Conservation (phyloP, 1,284 basidiomycete species). For the Ustilago cynodontis region DNA sequence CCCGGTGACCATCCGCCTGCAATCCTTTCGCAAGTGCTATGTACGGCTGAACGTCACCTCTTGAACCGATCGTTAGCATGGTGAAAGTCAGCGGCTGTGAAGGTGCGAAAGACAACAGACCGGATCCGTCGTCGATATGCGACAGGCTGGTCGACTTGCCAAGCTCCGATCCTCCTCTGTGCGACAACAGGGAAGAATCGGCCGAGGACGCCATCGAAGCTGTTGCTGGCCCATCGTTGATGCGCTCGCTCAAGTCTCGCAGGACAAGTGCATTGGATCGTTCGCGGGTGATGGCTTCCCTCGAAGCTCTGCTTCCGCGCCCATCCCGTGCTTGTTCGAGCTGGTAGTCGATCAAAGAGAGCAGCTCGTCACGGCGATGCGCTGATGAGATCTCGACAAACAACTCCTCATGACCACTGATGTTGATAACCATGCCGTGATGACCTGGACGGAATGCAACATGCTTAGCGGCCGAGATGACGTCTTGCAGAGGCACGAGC, state of each 20-base stretch:
- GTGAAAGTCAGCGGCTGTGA: constrained; percentile 72
- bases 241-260: constrained; percentile 57
- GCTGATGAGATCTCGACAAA: constrained; percentile 91
- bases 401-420: constrained; percentile 94
- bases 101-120: constrained; percentile 48
- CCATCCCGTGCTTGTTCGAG: constrained; percentile 33
- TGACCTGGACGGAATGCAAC: constrained; percentile 90
- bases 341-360: constrained; percentile 80
- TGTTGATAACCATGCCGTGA: constrained; percentile 86
- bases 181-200: constrained; percentile 39
- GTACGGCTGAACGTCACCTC: constrained; percentile 83
- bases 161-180: constrained; percentile 11
- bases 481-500: constrained; percentile 89
- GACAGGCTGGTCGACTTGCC: constrained; percentile 23
- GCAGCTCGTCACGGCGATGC: constrained; percentile 82
- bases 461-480: constrained; percentile 84
- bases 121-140: constrained; percentile 37
- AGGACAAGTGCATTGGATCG: constrained; percentile 54
- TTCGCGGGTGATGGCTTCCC: constrained; percentile 33
- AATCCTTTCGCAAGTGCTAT: constrained; percentile 93
- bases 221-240: constrained; percentile 37
- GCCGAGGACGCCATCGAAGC: constrained; percentile 32
- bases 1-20: constrained; percentile 86
- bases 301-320: constrained; percentile 18
- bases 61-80: constrained; percentile 93